Evolutionary conservation across 2,329 filamentous ascomycete species (phyloP), one percentile per base, ranked within the genome.

Genomic region (Hortaea sp.): DNA sequence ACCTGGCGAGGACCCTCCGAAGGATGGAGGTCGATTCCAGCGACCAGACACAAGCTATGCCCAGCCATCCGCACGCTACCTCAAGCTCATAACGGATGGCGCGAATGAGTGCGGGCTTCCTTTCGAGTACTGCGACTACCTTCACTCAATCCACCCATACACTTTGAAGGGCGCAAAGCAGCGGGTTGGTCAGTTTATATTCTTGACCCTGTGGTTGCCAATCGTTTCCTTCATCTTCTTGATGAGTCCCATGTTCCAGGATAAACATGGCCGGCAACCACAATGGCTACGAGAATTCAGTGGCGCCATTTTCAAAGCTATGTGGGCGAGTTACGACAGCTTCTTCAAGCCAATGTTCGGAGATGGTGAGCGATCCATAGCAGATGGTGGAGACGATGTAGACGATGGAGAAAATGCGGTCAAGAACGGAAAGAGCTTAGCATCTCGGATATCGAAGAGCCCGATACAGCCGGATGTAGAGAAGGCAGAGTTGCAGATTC

Each of bases 101-200:
- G 89, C 87, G 0, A 69, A 70, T 1, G 88, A 97, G 63, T 84
- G 92, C 61, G 71, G 74, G n/a, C 73, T 98, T 1, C 92, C 92
- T 0, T 66, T 74, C 5, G 81, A 85, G 45, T 98, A 95, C 61
- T 81, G 81, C 56, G 68, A 70, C 1, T 94, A 89, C 63, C 73
- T 98, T 3, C 69, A 75, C 6, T 68, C 74, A 10, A 72, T 95
- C 40, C 76, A 78, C 45, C 70, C 85, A 0, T 97, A 90, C 63
- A 79, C 71, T 0, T 71, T 79, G 20, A 95, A 88, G 0, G 81
- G 74, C 0, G 62, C 61, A 43, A 71, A 77, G 30, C 90, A 97
- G 64, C 69, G 64, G 11, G 50, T 86, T 0, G 92, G 87, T 0
- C 71, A 74, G 41, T 65, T 70, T 9, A 48, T 88, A 1, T 81